Conservation (phyloP, 768 basidiomycete genomes). For the Kondoa malvinella region DNA sequence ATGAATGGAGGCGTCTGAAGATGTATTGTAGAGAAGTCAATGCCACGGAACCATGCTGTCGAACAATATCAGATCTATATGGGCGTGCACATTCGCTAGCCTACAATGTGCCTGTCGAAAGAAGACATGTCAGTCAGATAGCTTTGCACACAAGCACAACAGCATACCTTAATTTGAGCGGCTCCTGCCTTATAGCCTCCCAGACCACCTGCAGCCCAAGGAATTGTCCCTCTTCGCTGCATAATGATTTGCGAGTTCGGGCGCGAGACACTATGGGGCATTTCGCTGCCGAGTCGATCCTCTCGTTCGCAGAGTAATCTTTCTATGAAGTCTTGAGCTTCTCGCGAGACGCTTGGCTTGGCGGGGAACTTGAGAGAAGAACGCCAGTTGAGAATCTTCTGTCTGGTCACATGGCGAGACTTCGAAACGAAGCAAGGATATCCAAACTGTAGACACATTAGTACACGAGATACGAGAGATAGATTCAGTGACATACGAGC, state of each 20-base stretch:
- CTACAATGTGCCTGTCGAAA: background rate
- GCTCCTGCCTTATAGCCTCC: slow-evolving; percentile 48
- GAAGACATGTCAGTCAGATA: background rate
- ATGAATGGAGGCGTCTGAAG: slow-evolving; percentile 69
- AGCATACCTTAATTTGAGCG: slow-evolving; percentile 62
- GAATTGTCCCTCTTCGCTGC: slow-evolving; percentile 36
- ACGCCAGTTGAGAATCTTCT: slow-evolving; percentile 95
- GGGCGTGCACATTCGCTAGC: background rate
- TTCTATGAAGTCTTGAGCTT: slow-evolving; percentile 72
- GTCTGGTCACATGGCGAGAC: slow-evolving; percentile 80
- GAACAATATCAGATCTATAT: background rate
- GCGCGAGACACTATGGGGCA: slow-evolving; percentile 48
- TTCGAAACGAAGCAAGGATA: slow-evolving; percentile 93
- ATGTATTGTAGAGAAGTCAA: slow-evolving; percentile 80
- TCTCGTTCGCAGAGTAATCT: slow-evolving; percentile 86
- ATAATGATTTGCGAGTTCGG: slow-evolving; percentile 62
- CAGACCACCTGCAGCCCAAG: background rate
- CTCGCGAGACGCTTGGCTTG: slow-evolving; percentile 64
- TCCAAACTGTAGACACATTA: slow-evolving; percentile 34
- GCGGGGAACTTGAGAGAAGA: slow-evolving; percentile 71
- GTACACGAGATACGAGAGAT: background rate
- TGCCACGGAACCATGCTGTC: slow-evolving; percentile 67
- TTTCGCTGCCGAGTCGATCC: slow-evolving; percentile 70
- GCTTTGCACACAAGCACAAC: background rate
- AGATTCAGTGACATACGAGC: slow-evolving; percentile 11